Percentiles rank a stretch among this genome's conserved stretches.
phyloP scores from a whole-genome alignment of 2,329 filamentous ascomycete genomes.

The Cordyceps pruinosa region DNA sequence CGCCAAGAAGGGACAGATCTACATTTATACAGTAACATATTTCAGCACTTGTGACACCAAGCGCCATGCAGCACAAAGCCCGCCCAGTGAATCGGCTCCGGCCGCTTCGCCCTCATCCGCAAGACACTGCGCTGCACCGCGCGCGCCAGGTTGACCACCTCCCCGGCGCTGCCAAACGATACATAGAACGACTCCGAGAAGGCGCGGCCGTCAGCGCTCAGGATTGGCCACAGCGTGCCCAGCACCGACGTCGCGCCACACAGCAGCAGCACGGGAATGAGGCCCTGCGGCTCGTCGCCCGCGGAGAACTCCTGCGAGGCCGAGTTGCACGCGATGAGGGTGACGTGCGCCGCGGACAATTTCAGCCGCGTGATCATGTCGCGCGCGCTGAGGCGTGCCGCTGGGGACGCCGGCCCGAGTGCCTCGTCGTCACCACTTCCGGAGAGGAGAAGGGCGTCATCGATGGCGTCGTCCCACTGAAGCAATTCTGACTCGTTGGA shows the following conservation, averaged over 20 bases:
- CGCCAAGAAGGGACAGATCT: neutral
- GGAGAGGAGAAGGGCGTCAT: neutral
- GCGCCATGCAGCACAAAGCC: constrained; percentile 4
- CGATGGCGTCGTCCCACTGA: constrained; percentile 3
- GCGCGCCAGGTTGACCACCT: neutral
- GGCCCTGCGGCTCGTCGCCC: constrained; percentile 7
- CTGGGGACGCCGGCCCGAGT: neutral
- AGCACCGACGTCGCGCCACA: constrained; percentile 5
- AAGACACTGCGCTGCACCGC: neutral
- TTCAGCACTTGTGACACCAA: constrained; percentile 4
- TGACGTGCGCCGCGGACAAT: neutral
- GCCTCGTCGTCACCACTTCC: neutral
- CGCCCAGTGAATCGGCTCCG: constrained; percentile 1
- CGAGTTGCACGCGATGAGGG: constrained; percentile 4
- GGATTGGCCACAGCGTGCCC: constrained; percentile 5
- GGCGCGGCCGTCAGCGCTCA: neutral
- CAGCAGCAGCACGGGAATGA: constrained; percentile 1
- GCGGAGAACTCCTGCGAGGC: constrained; percentile 3
- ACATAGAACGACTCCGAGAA: neutral
- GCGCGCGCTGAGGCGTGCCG: neutral
- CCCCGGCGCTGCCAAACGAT: neutral
- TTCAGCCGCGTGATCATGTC: neutral
- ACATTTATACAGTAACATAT: neutral
- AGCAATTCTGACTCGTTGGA: neutral
- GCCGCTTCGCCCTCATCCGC: neutral